Evolutionary conservation across 768 basidiomycete genomes (phyloP), one percentile per base, ranked within the genome.

Genomic region (Gautieria morchelliformis): DNA sequence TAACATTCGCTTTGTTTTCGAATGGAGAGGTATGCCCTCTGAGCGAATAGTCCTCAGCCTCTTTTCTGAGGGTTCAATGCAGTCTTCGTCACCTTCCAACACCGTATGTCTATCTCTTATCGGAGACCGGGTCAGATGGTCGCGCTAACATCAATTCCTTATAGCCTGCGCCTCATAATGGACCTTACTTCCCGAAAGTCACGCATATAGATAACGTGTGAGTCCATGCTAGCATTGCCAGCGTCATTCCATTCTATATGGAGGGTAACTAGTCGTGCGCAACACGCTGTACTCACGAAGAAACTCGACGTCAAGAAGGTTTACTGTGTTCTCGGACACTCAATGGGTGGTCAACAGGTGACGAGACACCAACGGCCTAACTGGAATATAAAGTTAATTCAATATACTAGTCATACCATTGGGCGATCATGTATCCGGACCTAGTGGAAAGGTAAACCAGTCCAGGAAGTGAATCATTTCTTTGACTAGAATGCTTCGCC

Each of bases 21-120:
- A 79, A 79, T 59, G 81, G 81, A 65, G 80, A 82, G 74, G 81
- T 79, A 20, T 56, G 20, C 12, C 22, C 42, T 62, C 15, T 60
- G 32, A 39, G 27, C 15, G 27, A 35, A 50, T 19, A 30, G 58
- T 15, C 33, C 41, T n/a, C 42, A 19, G 37, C 7, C 3, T 35
- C 9, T 49, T 19, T 46, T n/a, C 20, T 20, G 24, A 47, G 30
- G 5, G 37, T 10, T 27, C 27, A 53, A 20, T 47, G 6, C 20
- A 82, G 80, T 82, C 81, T 0, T 82, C 81, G 19, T 82, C 81
- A 37, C 80, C 81, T 32, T 82, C 81, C 0, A 82, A 81, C 64
- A 82, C 81, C 59, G 80, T 81, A 58, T 65, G 61, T 32, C 5
- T 30, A 22, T 30, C 53, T 22, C 22, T 44, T 37, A 22, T 44